These are phyloP conservation scores for Crucihimalaya himalaica DNA, from an alignment of 345 rosid genomes.

Conservation along the genomic window DNA sequence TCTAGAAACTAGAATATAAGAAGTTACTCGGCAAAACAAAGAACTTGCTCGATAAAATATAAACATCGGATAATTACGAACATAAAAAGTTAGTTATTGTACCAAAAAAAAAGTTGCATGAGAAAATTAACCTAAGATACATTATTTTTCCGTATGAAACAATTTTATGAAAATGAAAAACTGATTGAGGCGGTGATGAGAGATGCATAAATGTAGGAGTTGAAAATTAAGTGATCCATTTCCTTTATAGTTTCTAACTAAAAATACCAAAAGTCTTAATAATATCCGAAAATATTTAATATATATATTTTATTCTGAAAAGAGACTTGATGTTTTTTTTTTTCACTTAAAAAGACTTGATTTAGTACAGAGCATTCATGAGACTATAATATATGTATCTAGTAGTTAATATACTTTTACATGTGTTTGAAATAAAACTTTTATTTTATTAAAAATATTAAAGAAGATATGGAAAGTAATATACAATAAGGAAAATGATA, in stretches of 20 bases:
- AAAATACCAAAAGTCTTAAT: background rate
- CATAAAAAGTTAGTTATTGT: background rate
- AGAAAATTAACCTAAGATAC: background rate
- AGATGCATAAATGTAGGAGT: background rate
- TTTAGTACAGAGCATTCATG: background rate
- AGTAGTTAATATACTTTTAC: background rate
- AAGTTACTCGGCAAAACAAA: background rate
- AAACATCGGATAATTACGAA: no score
- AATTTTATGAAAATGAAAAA: background rate
- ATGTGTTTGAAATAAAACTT: background rate
- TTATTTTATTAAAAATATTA: background rate
- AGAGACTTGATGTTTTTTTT: background rate
- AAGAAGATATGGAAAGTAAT: background rate
- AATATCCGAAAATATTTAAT: background rate
- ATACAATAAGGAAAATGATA: background rate
- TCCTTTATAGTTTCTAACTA: background rate
- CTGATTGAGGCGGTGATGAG: background rate
- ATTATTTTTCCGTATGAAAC: background rate
- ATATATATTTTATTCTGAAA: background rate
- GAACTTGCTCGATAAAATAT: no score
- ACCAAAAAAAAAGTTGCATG: background rate
- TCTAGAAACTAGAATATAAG: background rate
- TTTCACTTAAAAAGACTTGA: background rate
- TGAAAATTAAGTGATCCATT: background rate
- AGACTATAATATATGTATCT: background rate